Percentiles rank a stretch among this genome's conserved stretches.
phyloP scores from a whole-genome alignment of 148 eudicot species.

The Heliosperma pusillum region DNA sequence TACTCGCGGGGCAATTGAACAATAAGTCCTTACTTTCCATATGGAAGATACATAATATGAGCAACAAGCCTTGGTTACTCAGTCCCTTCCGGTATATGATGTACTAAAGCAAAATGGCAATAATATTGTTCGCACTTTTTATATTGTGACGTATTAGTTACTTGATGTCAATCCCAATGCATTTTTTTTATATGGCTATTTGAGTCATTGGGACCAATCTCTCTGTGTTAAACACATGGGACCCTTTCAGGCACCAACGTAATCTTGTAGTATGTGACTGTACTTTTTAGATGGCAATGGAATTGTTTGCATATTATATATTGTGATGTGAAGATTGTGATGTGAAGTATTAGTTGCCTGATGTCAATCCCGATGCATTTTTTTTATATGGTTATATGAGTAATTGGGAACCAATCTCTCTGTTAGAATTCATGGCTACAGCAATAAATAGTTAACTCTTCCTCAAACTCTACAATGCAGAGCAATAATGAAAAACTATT shows the following conservation, averaged over 20 bases:
- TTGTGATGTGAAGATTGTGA: too few relatives aligned
- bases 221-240: background rate
- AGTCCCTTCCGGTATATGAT: background rate
- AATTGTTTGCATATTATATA: background rate
- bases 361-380: background rate
- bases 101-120: constrained; percentile 1
- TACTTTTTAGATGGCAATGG: background rate
- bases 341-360: background rate
- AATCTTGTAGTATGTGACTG: constrained; percentile 1
- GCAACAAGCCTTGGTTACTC: background rate
- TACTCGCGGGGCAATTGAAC: background rate
- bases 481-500: constrained; percentile 94
- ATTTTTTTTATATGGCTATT: background rate
- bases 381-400: background rate
- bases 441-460: constrained; percentile 9
- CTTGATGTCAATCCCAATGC: background rate
- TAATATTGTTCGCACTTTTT: background rate
- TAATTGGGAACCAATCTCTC: background rate
- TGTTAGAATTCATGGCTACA: background rate
- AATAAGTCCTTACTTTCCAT: background rate
- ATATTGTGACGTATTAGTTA: background rate
- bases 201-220: background rate
- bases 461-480: constrained; percentile 33
- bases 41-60: background rate
- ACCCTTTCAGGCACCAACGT: background rate